phyloP scores from a whole-genome alignment of 2,329 filamentous ascomycete species.

The Fusarium musae region DNA sequence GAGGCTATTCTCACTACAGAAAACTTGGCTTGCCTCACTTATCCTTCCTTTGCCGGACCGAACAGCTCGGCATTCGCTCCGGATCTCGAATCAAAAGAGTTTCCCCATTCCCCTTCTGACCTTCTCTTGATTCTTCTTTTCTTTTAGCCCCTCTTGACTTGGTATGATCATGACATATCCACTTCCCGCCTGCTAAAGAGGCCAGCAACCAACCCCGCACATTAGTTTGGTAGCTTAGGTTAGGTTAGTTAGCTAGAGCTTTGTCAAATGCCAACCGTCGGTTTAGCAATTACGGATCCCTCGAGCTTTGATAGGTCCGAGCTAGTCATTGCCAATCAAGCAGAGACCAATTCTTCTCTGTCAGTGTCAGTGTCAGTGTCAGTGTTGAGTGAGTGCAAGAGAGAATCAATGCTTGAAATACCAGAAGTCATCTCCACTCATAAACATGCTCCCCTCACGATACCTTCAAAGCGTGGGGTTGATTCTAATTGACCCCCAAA shows the following conservation, averaged over 20 bases:
- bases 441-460: not conserved
- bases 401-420: not conserved
- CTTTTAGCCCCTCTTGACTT: conserved; percentile 11
- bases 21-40: not conserved
- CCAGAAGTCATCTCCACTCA: not conserved
- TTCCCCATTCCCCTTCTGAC: not conserved
- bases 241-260: not conserved
- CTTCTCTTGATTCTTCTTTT: not conserved
- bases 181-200: conserved; percentile 11
- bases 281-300: conserved; percentile 42
- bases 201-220: conserved; percentile 21
- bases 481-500: not conserved
- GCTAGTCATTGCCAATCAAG: not conserved
- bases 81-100: not conserved
- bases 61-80: conserved; percentile 9
- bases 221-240: not conserved
- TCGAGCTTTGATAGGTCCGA: not conserved
- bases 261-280: conserved; percentile 40
- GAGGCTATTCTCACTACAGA: not conserved
- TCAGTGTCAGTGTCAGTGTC: not conserved
- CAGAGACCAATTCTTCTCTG: not conserved
- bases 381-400: not conserved
- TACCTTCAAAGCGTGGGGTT: not conserved
- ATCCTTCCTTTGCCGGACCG: conserved; percentile 12
- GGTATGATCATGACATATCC: conserved; percentile 18